Evolutionary conservation across 305 asterid species (phyloP), one percentile per base, ranked within the genome.

Genomic region (Rubia peregrina): DNA sequence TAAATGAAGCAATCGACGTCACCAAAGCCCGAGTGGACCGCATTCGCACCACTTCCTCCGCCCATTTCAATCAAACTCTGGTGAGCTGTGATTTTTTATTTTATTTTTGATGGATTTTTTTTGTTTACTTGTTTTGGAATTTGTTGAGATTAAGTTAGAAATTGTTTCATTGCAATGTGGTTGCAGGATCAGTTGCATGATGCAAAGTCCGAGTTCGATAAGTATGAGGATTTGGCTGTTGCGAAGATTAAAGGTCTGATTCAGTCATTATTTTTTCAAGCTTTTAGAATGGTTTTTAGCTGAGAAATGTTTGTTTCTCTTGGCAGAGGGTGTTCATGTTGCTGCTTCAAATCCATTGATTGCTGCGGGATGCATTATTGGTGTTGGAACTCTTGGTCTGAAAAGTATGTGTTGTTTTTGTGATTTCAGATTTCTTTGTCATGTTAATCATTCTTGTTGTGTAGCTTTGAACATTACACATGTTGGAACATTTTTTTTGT

Each of bases 141-240:
- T 46, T 14, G 22, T 44, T 46, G 8, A 38, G 46, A 65, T 33
- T n/a, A 36, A 30, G 26, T 48, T 43, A 4, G 4, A 14, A 69
- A 11, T 9, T 81, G 82, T 79, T 68, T 70, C 59, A 42, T 33
- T 74, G 73, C 73, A 72, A 78, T 60, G 40, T 71, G 65, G 75
- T 71, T 84, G 78, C 91, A 90, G 98, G 96, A 86, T 80, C 78
- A 89, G 79, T 76, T 88, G 78, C 90, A 87, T 67, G 92, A 86
- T 75, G 82, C 84, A 55, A 94, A 87, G 87, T 82, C 95, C 72
- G 97, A 86, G 5, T 91, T 77, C 73, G 66, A 62, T 67, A 83
- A 73, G 36, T 94, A 91, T 51, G 99, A 91, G 94, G 88, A 86
- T 70, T 44, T 83, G 71, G 91, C 69, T 73, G 76, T 91, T 75